A percentile compares a stretch with the other conserved stretches of the same genome.
These are phyloP conservation scores for Fusarium verrucosum DNA, from an alignment of 2,329 filamentous ascomycete genomes.

Conservation along the genomic window DNA sequence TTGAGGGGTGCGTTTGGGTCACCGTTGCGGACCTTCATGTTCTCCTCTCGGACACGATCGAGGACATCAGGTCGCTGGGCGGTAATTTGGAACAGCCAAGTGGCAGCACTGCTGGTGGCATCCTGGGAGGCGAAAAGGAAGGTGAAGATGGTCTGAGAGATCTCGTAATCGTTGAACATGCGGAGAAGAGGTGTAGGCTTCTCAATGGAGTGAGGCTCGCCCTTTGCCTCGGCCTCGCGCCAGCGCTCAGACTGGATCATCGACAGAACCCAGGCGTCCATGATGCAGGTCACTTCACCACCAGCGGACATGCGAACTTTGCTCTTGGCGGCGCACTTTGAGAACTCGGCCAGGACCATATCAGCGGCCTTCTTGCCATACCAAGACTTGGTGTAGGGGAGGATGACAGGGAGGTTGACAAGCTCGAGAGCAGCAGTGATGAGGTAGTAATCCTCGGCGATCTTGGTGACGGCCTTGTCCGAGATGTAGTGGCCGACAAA, in stretches of 20 bases:
- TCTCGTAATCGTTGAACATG: slow-evolving; percentile 89
- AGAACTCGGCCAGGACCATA: slow-evolving; percentile 88
- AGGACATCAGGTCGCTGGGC: slow-evolving; percentile 94
- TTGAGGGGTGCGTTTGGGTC: slow-evolving; percentile 74
- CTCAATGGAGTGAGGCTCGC: slow-evolving; percentile 73
- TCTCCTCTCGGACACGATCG: slow-evolving; percentile 91
- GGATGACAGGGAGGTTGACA: slow-evolving; percentile 97
- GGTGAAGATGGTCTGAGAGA: slow-evolving; percentile 91
- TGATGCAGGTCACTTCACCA: slow-evolving; percentile 87
- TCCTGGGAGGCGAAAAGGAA: slow-evolving; percentile 98
- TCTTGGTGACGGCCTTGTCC: slow-evolving; percentile 89
- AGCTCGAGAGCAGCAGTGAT: slow-evolving; percentile 96
- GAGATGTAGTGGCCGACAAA: slow-evolving; percentile 97
- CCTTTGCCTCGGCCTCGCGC: slow-evolving; percentile 79
- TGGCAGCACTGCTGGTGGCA: slow-evolving; percentile 90
- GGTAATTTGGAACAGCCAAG: slow-evolving; percentile 94
- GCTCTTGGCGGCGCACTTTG: slow-evolving; percentile 91
- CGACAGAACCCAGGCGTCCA: slow-evolving; percentile 91
- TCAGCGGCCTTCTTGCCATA: slow-evolving; percentile 96
- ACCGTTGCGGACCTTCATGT: slow-evolving; percentile 78
- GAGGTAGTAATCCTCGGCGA: slow-evolving; percentile 95
- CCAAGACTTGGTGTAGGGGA: slow-evolving; percentile 96
- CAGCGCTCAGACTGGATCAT: slow-evolving; percentile 89
- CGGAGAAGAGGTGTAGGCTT: slow-evolving; percentile 87
- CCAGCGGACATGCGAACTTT: slow-evolving; percentile 92